Conservation (phyloP, 2,329 filamentous ascomycete genomes). For the Neospermospora avenae region DNA sequence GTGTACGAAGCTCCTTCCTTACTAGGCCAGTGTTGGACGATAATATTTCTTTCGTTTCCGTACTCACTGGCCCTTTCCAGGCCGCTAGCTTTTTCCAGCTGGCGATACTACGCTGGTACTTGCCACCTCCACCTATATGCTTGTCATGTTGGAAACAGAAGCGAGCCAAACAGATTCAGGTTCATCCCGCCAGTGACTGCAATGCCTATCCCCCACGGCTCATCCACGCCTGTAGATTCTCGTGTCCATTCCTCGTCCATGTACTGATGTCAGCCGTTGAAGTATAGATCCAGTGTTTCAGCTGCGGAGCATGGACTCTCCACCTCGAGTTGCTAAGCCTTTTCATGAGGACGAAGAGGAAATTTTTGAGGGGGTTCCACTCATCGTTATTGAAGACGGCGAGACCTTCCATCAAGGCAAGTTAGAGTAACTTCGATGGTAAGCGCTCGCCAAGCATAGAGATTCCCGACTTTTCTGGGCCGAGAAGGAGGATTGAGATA, state of each 20-base stretch:
- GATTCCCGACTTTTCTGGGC: not conserved
- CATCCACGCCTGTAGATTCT: not conserved
- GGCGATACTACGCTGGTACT: too few species aligned
- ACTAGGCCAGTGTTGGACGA: not conserved
- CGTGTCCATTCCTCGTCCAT: not conserved
- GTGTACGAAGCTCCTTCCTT: not conserved
- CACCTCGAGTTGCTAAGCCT: not conserved
- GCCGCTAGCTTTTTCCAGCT: too few species aligned
- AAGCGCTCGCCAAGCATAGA: not conserved
- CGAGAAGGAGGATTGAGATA: not conserved
- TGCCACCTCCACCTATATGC: not conserved
- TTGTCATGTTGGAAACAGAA: not conserved
- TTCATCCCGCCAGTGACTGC: not conserved
- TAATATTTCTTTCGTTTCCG: not conserved
- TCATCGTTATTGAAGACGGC: not conserved
- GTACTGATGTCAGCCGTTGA: not conserved
- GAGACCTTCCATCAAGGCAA: not conserved
- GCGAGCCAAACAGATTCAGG: not conserved
- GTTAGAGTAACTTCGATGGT: not conserved
- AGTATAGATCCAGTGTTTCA: not conserved
- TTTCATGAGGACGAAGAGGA: not conserved
- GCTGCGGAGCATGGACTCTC: not conserved
- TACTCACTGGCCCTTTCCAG: not conserved
- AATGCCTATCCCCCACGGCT: not conserved
- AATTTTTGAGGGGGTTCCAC: not conserved